Conservation (phyloP, 768 basidiomycete species). For the Gelatoporia subvermispora region DNA sequence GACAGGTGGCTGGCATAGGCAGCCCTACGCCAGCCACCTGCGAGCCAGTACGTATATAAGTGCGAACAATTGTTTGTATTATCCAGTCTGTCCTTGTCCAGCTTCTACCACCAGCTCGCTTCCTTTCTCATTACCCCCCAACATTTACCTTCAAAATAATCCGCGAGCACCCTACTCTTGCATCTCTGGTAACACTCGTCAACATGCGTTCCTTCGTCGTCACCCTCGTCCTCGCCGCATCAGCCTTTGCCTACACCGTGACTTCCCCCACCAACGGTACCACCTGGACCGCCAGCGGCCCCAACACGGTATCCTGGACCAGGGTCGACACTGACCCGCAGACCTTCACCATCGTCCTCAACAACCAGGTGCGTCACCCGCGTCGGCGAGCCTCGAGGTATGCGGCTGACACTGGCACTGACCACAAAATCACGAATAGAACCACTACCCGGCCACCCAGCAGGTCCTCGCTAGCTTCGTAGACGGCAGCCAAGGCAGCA, state of each 20-base stretch:
- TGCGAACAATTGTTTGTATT: no score
- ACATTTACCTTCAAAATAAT: no score
- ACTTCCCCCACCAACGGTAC: slow-evolving; percentile 38
- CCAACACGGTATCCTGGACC: slow-evolving; percentile 55
- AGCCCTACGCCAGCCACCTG: no score
- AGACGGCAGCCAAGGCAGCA: slow-evolving; percentile 37
- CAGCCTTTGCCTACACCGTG: slow-evolving; percentile 61
- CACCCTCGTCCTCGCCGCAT: slow-evolving; percentile 45
- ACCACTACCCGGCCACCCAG: slow-evolving; percentile 20
- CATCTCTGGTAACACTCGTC: slow-evolving; percentile 7
- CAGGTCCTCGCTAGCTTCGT: slow-evolving; percentile 56
- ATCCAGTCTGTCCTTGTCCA: slow-evolving; percentile 11
- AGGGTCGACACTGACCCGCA: slow-evolving; percentile 59
- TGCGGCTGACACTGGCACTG: background rate
- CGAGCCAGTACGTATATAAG: no score
- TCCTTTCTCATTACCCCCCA: background rate
- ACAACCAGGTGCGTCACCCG: slow-evolving; percentile 47
- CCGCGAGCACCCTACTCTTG: slow-evolving; percentile 2
- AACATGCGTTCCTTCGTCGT: slow-evolving; percentile 49
- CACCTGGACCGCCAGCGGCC: slow-evolving; percentile 56
- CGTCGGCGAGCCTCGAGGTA: background rate
- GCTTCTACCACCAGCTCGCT: background rate
- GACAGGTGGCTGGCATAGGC: no score
- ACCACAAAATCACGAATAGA: slow-evolving; percentile 38
- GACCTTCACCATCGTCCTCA: slow-evolving; percentile 68